Percentiles rank a stretch among this genome's conserved stretches.
phyloP scores from a whole-genome alignment of 306 rosid genomes.

The Begonia fuchsioides region DNA sequence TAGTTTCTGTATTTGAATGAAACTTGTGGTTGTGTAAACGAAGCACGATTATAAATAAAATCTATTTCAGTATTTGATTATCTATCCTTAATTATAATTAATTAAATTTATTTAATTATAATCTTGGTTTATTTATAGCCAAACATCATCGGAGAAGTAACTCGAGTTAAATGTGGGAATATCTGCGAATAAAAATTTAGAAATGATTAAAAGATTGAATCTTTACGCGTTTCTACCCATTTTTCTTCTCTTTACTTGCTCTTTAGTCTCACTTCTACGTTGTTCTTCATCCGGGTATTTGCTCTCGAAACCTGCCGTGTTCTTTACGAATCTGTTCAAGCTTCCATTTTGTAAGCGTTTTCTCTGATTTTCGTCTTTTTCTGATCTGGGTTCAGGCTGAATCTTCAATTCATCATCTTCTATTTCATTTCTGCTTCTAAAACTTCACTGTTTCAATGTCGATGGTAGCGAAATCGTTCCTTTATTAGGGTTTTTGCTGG shows the following conservation, averaged over 20 bases:
- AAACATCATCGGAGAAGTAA: no score
- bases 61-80: no score
- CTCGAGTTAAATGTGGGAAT: no score
- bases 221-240: neutral
- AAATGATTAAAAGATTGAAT: neutral
- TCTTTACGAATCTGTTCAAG: neutral
- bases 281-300: neutral
- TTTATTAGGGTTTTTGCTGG: neutral
- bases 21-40: no score
- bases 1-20: no score
- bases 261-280: neutral
- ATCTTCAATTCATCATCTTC: neutral
- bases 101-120: no score
- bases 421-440: neutral
- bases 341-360: neutral
- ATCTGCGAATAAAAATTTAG: no score
- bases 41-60: no score
- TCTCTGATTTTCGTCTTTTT: neutral
- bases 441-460: neutral
- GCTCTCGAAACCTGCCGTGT: neutral
- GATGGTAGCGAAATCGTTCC: neutral
- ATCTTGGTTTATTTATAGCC: no score
- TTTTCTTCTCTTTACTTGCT: neutral
- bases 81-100: no score
- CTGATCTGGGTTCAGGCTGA: neutral